A percentile compares a stretch with the other conserved stretches of the same genome.
phyloP scores from a whole-genome alignment of 2,329 filamentous ascomycete species.

The Hysterium pulicare region DNA sequence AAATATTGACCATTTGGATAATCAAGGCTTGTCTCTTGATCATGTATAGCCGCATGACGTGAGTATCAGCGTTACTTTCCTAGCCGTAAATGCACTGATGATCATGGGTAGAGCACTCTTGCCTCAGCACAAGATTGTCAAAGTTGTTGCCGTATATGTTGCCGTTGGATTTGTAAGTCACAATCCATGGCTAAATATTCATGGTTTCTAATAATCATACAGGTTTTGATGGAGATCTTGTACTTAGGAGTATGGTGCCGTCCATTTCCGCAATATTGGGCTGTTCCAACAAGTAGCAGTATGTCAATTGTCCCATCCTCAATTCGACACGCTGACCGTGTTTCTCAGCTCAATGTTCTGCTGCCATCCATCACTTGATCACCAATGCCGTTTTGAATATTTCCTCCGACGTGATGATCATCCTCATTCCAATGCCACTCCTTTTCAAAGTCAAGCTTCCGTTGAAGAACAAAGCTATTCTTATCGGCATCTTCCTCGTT shows the following conservation, averaged over 20 bases:
- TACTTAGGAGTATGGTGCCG: conserved; percentile 56
- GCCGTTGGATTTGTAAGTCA: conserved; percentile 44
- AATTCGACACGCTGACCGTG: conserved; percentile 5
- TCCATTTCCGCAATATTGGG: conserved; percentile 53
- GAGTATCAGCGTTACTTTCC: conserved; percentile 14
- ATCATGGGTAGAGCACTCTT: conserved; percentile 10
- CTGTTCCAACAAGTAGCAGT: conserved; percentile 42
- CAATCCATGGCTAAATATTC: no score
- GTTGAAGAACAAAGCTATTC: conserved; percentile 50
- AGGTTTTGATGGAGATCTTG: conserved; percentile 46
- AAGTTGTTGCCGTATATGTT: conserved; percentile 45
- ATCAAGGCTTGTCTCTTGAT: conserved; percentile 54
- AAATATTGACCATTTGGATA: conserved; percentile 50
- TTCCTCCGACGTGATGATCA: conserved; percentile 45
- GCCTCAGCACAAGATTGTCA: conserved; percentile 36
- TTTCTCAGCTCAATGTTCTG: conserved; percentile 38
- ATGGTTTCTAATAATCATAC: no score
- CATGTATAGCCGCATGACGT: conserved; percentile 52
- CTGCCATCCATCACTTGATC: conserved; percentile 40
- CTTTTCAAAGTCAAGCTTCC: conserved; percentile 44
- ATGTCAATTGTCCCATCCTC: conserved; percentile 1
- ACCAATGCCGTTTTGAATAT: conserved; percentile 44
- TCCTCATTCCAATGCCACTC: conserved; percentile 46
- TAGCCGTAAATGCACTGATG: not conserved
- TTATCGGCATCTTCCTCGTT: conserved; percentile 55